These are phyloP conservation scores for Pythium coloratum DNA, from an alignment of 352 stramenopile genomes.

Conservation along the genomic window DNA sequence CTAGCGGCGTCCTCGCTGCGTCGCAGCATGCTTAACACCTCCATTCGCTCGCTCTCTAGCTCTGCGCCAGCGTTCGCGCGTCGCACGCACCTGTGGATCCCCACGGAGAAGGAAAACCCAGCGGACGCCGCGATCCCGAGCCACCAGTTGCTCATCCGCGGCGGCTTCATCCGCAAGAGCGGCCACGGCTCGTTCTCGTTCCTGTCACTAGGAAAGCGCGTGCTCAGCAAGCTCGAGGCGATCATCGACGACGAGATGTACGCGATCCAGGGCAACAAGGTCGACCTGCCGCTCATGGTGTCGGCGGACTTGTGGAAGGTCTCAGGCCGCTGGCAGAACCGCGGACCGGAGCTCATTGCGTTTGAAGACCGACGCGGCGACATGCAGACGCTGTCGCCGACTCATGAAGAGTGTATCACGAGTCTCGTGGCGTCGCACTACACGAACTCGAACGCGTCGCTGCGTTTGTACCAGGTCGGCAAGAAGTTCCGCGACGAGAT, in stretches of 20 bases:
- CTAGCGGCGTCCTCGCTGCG: constrained; percentile 2
- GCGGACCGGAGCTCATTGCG: constrained; percentile 81
- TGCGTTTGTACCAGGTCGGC: constrained; percentile 86
- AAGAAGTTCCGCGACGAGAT: constrained; percentile 90
- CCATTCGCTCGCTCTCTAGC: not conserved
- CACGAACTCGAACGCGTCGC: constrained; percentile 42
- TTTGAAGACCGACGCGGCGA: constrained; percentile 75
- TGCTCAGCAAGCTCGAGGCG: constrained; percentile 75
- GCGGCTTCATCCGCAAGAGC: constrained; percentile 85
- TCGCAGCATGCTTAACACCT: not conserved
- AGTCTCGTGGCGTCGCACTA: constrained; percentile 74
- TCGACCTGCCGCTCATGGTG: constrained; percentile 79
- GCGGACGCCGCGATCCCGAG: constrained; percentile 80
- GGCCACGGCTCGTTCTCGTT: constrained; percentile 80
- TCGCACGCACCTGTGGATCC: constrained; percentile 62
- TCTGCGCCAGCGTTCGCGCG: constrained; percentile 30
- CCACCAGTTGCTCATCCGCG: constrained; percentile 82
- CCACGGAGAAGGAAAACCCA: constrained; percentile 75
- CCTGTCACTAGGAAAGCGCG: constrained; percentile 72
- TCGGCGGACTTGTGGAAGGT: constrained; percentile 78
- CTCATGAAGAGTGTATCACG: constrained; percentile 85
- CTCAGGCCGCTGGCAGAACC: constrained; percentile 81
- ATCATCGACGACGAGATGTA: constrained; percentile 85
- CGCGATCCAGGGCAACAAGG: constrained; percentile 77
- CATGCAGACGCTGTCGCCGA: constrained; percentile 69